Conservation (phyloP, 192 early-diverging fungal species). For the Coemansia sp. region DNA sequence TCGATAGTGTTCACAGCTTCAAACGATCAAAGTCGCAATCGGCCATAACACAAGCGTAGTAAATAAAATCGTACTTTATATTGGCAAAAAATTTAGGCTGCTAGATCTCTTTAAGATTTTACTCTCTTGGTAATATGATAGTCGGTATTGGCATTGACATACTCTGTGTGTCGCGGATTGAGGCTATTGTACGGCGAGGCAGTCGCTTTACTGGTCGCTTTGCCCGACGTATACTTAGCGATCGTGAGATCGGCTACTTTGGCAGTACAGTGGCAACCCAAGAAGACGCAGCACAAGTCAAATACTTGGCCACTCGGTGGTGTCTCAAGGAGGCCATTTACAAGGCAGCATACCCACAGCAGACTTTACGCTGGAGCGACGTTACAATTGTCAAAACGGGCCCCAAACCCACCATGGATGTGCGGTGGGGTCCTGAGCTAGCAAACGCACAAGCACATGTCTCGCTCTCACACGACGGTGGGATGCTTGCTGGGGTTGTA, state of each 20-base stretch:
- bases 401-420: conserved; percentile 17
- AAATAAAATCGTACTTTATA: neutral
- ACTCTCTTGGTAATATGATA: conserved; percentile 57
- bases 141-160: conserved; percentile 83
- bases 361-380: conserved; percentile 41
- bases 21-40: neutral
- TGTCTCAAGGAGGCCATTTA: conserved; percentile 51
- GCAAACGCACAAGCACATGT: conserved; percentile 11
- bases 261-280: neutral
- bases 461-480: conserved; percentile 44
- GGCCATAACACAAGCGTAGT: neutral
- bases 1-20: too few species aligned
- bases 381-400: conserved; percentile 20
- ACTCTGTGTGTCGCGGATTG: conserved; percentile 68
- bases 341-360: conserved; percentile 48
- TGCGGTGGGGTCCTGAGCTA: conserved; percentile 21
- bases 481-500: conserved; percentile 27
- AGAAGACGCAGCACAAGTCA: conserved; percentile 5
- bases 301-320: conserved; percentile 46
- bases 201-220: conserved; percentile 56
- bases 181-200: conserved; percentile 55
- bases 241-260: conserved; percentile 23
- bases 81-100: neutral
- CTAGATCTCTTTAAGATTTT: neutral
- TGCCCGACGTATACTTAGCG: conserved; percentile 64